Evolutionary conservation across 257 asterid species (phyloP).

Genomic region (Solanum appendiculatum): DNA sequence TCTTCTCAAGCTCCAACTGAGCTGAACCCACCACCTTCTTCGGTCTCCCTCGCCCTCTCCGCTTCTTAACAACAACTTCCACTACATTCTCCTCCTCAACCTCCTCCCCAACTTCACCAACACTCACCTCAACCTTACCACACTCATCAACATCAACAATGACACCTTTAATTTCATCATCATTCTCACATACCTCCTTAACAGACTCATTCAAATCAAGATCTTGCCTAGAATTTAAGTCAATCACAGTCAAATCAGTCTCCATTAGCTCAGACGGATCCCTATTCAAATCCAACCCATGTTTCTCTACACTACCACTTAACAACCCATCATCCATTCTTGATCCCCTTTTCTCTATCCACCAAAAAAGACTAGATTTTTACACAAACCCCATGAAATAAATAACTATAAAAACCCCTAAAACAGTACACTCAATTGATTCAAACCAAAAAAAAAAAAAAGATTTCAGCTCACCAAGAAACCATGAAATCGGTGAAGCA

Average conservation of each 20-base stretch:
- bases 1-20: not conserved
- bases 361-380: not conserved
- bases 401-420: not conserved
- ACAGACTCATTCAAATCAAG: not conserved
- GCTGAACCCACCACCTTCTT: not conserved
- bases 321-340: constrained; percentile 22
- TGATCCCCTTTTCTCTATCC: not conserved
- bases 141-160: not conserved
- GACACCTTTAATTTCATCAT: not conserved
- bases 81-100: not conserved
- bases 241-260: not conserved
- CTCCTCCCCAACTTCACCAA: not conserved
- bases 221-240: constrained; percentile 1
- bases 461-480: not conserved
- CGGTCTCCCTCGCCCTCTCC: not conserved
- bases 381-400: not conserved
- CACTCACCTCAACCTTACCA: not conserved
- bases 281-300: constrained; percentile 22
- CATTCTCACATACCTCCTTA: not conserved
- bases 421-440: not conserved
- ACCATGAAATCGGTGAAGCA: not conserved
- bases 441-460: not conserved
- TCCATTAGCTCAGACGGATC: constrained; percentile 12
- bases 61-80: not conserved
- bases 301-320: constrained; percentile 4